phyloP scores from a whole-genome alignment of 179 eudicot species.

The Vitellaria paradoxa region DNA sequence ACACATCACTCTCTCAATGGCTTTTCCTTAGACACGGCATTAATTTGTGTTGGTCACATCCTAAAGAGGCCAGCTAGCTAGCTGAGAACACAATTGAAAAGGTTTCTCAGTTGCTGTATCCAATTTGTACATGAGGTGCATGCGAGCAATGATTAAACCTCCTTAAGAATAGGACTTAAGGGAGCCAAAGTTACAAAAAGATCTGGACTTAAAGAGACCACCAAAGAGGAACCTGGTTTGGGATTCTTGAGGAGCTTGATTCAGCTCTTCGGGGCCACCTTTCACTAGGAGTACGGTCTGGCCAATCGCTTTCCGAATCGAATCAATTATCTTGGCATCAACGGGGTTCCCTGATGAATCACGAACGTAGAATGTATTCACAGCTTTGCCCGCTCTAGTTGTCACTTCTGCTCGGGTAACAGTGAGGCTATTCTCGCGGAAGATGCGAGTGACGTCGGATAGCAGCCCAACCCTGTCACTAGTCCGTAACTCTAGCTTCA shows the following conservation, averaged over 20 bases:
- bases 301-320: conserved; percentile 75
- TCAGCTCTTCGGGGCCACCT: conserved; percentile 49
- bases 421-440: conserved; percentile 84
- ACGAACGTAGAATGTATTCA: conserved; percentile 85
- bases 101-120: no score
- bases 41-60: background rate
- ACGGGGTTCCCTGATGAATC: conserved; percentile 88
- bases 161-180: conserved; percentile 70
- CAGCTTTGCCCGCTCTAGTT: conserved; percentile 78
- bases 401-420: conserved; percentile 89
- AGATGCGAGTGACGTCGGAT: conserved; percentile 81
- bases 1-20: conserved; percentile 1
- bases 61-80: no score
- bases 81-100: no score
- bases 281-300: conserved; percentile 87
- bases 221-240: conserved; percentile 79
- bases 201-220: conserved; percentile 91
- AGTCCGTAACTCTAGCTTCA: conserved; percentile 90
- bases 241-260: conserved; percentile 61
- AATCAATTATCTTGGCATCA: conserved; percentile 76
- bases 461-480: conserved; percentile 77
- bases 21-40: background rate
- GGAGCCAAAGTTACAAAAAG: conserved; percentile 79
- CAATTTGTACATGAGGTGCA: background rate
- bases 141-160: background rate